These are phyloP conservation scores for Hibiscus trionum DNA, from an alignment of 345 rosid species.

Conservation along the genomic window DNA sequence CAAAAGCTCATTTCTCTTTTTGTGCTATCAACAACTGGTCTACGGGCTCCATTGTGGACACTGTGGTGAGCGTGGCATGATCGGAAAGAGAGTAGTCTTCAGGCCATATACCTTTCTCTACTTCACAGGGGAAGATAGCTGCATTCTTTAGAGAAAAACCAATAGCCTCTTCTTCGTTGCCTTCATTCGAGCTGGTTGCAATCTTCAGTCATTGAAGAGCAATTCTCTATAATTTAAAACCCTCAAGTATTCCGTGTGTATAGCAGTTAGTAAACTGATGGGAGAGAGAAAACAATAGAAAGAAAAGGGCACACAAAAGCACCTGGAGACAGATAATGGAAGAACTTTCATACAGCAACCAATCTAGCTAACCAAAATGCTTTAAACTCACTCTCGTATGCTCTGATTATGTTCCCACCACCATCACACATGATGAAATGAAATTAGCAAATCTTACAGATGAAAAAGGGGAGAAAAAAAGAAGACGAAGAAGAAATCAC, in stretches of 20 bases:
- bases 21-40: no score
- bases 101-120: background rate
- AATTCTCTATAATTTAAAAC: no score
- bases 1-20: background rate
- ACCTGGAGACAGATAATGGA: background rate
- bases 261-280: background rate
- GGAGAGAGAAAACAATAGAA: background rate
- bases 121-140: background rate
- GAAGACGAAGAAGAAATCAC: conserved; percentile 15
- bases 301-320: background rate
- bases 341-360: background rate
- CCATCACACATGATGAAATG: background rate
- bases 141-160: background rate
- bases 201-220: no score
- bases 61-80: background rate
- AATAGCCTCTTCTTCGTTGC: background rate
- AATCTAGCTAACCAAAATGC: background rate
- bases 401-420: background rate
- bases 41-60: background rate
- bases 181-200: background rate
- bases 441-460: background rate
- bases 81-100: background rate
- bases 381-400: background rate
- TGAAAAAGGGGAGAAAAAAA: no score
- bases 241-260: background rate